These are phyloP conservation scores for Camellia oleifera DNA, from an alignment of 179 eudicot genomes.

Conservation along the genomic window DNA sequence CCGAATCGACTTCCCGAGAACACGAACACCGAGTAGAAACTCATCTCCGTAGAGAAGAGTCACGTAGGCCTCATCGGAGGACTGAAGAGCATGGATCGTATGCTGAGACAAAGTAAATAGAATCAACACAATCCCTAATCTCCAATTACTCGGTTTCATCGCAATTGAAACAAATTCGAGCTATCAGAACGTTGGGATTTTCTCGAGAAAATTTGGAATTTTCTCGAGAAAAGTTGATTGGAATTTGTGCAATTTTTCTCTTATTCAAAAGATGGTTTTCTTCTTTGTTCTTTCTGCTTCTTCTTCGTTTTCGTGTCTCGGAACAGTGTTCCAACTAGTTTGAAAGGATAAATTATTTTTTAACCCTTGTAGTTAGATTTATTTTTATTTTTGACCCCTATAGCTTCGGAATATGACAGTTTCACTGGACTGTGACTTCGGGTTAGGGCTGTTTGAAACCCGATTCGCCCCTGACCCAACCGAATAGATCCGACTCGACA, in stretches of 20 bases:
- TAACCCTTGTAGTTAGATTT: too few species aligned
- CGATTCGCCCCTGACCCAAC: too few species aligned
- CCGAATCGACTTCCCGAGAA: conserved; percentile 84
- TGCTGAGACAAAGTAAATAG: conserved; percentile 24
- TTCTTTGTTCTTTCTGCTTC: background rate
- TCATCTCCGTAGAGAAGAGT: conserved; percentile 96
- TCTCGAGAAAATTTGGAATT: background rate
- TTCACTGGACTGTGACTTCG: too few species aligned
- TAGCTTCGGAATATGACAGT: too few species aligned
- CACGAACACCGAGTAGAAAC: conserved; percentile 87
- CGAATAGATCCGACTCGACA: too few species aligned
- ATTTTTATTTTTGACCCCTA: too few species aligned
- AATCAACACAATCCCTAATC: conserved; percentile 33
- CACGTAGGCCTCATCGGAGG: conserved; percentile 75
- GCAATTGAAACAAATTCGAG: conserved; percentile 9
- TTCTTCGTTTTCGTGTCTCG: background rate
- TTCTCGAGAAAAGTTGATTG: background rate
- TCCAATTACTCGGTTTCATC: conserved; percentile 38
- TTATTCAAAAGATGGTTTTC: background rate
- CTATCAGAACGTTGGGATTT: background rate
- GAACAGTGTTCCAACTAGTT: background rate
- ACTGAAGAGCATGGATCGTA: conserved; percentile 25
- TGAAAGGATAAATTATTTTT: background rate
- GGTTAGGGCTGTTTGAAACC: too few species aligned
- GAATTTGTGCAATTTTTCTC: background rate